phyloP scores from a whole-genome alignment of 1,284 basidiomycete species.

The Marasmius oreades region DNA sequence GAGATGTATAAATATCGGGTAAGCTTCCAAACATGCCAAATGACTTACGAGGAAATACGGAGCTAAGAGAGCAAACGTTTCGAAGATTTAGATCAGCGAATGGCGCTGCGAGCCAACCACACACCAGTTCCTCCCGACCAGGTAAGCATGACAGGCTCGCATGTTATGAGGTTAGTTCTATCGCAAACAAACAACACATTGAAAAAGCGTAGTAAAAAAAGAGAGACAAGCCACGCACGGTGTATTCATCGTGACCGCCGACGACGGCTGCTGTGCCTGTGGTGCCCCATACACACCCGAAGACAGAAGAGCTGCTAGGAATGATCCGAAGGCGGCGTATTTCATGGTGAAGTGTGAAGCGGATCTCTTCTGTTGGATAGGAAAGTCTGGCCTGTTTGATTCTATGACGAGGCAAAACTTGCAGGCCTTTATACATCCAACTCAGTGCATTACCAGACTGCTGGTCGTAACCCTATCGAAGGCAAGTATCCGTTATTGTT shows the following conservation, averaged over 20 bases:
- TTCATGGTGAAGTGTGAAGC: background rate
- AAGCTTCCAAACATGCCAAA: background rate
- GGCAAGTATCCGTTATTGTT: background rate
- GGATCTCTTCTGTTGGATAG: background rate
- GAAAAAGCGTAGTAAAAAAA: background rate
- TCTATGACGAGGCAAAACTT: background rate
- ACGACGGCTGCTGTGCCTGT: background rate
- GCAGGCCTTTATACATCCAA: background rate
- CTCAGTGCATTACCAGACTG: background rate
- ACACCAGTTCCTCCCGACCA: conserved; percentile 1
- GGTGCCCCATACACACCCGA: background rate
- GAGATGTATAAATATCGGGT: too few relatives aligned
- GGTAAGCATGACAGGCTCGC: background rate
- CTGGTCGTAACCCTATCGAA: background rate
- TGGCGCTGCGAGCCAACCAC: background rate
- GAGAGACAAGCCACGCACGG: background rate
- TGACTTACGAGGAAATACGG: background rate
- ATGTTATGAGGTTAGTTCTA: conserved; percentile 1
- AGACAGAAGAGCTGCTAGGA: background rate
- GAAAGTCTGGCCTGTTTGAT: background rate
- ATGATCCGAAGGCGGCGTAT: background rate
- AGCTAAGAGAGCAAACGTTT: background rate
- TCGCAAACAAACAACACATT: background rate
- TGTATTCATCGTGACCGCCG: background rate
- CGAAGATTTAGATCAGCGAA: background rate